These are phyloP conservation scores for Paramyrothecium sp. DNA, from an alignment of 2,329 filamentous ascomycete genomes.

Conservation along the genomic window DNA sequence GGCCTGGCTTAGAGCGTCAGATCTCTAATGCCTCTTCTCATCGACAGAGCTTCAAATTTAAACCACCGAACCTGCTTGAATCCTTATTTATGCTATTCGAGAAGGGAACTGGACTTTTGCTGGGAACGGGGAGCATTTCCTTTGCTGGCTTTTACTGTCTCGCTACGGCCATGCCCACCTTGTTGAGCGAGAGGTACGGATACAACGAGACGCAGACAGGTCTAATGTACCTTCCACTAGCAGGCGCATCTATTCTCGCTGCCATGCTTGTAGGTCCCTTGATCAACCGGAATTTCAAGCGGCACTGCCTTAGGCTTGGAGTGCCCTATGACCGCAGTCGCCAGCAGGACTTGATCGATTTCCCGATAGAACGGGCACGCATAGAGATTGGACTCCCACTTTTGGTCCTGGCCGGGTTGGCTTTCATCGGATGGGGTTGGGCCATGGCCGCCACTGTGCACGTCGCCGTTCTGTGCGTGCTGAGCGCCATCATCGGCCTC, in stretches of 20 bases:
- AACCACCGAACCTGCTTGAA: slow-evolving; percentile 37
- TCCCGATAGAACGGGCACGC: slow-evolving; percentile 51
- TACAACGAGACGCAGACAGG: slow-evolving; percentile 55
- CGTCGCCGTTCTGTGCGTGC: slow-evolving; percentile 44
- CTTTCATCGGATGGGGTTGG: slow-evolving; percentile 53
- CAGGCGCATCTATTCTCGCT: slow-evolving; percentile 45
- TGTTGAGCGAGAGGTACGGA: slow-evolving; percentile 53
- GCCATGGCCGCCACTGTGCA: slow-evolving; percentile 38
- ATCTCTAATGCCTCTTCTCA: slow-evolving; percentile 11
- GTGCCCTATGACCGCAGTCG: slow-evolving; percentile 52
- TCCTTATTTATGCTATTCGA: slow-evolving; percentile 39
- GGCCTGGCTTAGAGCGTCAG: slow-evolving; percentile 8
- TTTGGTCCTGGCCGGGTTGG: slow-evolving; percentile 45
- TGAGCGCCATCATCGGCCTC: slow-evolving; percentile 45
- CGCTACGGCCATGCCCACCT: slow-evolving; percentile 40
- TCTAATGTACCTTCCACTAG: slow-evolving; percentile 51
- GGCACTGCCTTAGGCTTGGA: slow-evolving; percentile 53
- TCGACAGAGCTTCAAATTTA: slow-evolving; percentile 30
- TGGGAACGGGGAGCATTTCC: slow-evolving; percentile 41
- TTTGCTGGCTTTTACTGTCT: slow-evolving; percentile 52
- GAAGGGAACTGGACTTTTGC: slow-evolving; percentile 41
- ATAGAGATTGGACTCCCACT: slow-evolving; percentile 50
- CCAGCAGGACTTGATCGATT: slow-evolving; percentile 44
- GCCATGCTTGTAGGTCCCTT: slow-evolving; percentile 48
- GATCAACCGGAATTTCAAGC: slow-evolving; percentile 67